Percentiles rank a stretch among this genome's conserved stretches.
Conservation (phyloP, 345 rosid species). For the Aegle marmelos region DNA sequence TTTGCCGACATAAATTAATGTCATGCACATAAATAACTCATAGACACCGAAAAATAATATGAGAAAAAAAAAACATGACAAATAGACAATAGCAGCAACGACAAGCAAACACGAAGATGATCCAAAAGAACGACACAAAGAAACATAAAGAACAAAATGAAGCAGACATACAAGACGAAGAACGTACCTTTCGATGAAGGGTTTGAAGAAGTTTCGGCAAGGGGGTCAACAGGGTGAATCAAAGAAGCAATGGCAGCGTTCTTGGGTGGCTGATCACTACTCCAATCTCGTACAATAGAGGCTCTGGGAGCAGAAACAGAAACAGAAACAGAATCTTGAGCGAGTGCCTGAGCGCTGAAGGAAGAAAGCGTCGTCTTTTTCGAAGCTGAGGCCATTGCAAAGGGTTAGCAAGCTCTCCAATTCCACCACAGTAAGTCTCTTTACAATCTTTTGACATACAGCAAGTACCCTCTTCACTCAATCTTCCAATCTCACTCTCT, state of each 20-base stretch:
- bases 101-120: slow-evolving; percentile 13
- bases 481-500: not conserved
- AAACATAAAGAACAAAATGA: not conserved
- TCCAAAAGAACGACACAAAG: not conserved
- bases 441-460: slow-evolving; percentile 91
- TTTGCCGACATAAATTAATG: not conserved
- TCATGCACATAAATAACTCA: not conserved
- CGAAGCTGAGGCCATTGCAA: slow-evolving; percentile 95
- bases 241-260: slow-evolving; percentile 39
- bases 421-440: slow-evolving; percentile 63
- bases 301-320: slow-evolving; percentile 15
- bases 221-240: slow-evolving; percentile 63
- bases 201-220: slow-evolving; percentile 50
- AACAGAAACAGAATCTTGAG: slow-evolving; percentile 5
- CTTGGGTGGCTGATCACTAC: slow-evolving; percentile 38
- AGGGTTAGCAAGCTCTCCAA: slow-evolving; percentile 81
- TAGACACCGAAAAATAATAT: not conserved
- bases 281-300: slow-evolving; percentile 41
- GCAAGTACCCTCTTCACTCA: slow-evolving; percentile 29
- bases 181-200: slow-evolving; percentile 54
- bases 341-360: slow-evolving; percentile 5
- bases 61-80: not conserved
- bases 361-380: slow-evolving; percentile 68
- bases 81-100: not conserved
- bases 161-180: not conserved